Conservation (phyloP, 352 stramenopile species). For the Phytopythium helicoides region DNA sequence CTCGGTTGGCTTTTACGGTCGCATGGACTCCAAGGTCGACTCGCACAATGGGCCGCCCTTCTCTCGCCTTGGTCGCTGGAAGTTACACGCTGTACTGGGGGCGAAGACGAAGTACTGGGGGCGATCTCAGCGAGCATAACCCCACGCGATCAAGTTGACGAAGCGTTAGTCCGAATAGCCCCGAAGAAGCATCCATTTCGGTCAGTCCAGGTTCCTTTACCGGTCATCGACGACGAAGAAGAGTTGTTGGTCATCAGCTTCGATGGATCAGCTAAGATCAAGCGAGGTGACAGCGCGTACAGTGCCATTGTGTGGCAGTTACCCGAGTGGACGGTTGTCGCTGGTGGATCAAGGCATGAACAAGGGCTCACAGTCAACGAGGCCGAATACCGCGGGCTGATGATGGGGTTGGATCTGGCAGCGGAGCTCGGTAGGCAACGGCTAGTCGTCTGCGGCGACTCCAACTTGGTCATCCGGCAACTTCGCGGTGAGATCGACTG, state of each 20-base stretch:
- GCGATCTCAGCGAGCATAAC: too few species aligned
- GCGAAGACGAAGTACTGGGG: too few species aligned
- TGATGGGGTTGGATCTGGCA: slow-evolving; percentile 3
- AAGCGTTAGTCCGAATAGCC: too few species aligned
- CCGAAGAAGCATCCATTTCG: too few species aligned
- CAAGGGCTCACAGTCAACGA: slow-evolving; percentile 17
- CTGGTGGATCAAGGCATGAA: not conserved
- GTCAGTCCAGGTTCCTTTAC: too few species aligned
- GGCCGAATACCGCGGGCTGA: slow-evolving; percentile 9
- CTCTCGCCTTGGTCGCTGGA: slow-evolving; percentile 3
- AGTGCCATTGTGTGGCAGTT: too few species aligned
- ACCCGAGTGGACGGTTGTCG: slow-evolving; percentile 6
- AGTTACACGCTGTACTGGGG: not conserved
- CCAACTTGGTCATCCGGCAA: too few species aligned
- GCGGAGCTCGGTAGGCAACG: not conserved
- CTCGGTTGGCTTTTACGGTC: slow-evolving; percentile 3
- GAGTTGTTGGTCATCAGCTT: slow-evolving; percentile 11
- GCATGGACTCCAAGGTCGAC: not conserved
- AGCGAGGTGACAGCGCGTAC: slow-evolving; percentile 3
- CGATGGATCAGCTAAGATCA: slow-evolving; percentile 13
- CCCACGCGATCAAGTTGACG: too few species aligned
- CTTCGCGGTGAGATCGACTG: too few species aligned
- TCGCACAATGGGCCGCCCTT: slow-evolving; percentile 3
- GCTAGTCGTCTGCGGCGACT: slow-evolving; percentile 6
- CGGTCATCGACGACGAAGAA: not conserved